These are phyloP conservation scores for Pseudogymnoascus sp. DNA, from an alignment of 2,329 filamentous ascomycete species.

Conservation along the genomic window DNA sequence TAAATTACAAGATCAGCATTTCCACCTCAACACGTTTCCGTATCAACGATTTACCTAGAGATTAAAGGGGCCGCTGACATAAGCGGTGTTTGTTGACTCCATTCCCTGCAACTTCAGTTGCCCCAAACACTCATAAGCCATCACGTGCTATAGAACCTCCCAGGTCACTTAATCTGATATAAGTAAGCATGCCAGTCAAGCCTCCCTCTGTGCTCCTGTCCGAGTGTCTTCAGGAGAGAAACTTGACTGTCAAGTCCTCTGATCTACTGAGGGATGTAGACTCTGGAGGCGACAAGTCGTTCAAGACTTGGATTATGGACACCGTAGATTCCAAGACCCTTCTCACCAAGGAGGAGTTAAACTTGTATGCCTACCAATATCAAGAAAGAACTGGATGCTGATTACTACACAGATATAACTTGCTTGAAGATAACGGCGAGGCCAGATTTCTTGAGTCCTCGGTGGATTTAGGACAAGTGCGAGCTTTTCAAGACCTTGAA, in stretches of 20 bases:
- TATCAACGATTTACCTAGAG: neutral
- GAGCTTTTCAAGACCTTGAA: constrained; percentile 49
- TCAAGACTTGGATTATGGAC: constrained; percentile 38
- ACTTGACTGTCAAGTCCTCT: constrained; percentile 22
- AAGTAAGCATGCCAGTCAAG: constrained; percentile 4
- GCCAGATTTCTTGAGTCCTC: constrained; percentile 37
- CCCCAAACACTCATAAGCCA: neutral
- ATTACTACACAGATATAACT: constrained; percentile 37
- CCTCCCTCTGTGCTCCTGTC: neutral
- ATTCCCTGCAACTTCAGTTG: neutral
- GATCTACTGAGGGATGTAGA: neutral
- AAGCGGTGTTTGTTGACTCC: neutral
- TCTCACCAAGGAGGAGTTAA: constrained; percentile 45
- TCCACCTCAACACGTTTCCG: neutral
- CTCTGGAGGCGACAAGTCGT: neutral
- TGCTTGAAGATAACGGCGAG: constrained; percentile 40
- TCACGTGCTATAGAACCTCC: neutral
- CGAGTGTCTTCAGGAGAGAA: constrained; percentile 21
- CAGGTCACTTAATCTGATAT: constrained; percentile 4
- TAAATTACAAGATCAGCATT: neutral
- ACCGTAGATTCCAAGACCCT: constrained; percentile 44
- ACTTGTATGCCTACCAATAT: constrained; percentile 33
- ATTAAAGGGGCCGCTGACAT: constrained; percentile 4
- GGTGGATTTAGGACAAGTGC: constrained; percentile 39
- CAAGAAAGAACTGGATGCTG: neutral